Percentiles rank a stretch among this genome's conserved stretches.
Evolutionary conservation across 2,329 filamentous ascomycete species (phyloP).

Genomic region (Penicillium sp.): DNA sequence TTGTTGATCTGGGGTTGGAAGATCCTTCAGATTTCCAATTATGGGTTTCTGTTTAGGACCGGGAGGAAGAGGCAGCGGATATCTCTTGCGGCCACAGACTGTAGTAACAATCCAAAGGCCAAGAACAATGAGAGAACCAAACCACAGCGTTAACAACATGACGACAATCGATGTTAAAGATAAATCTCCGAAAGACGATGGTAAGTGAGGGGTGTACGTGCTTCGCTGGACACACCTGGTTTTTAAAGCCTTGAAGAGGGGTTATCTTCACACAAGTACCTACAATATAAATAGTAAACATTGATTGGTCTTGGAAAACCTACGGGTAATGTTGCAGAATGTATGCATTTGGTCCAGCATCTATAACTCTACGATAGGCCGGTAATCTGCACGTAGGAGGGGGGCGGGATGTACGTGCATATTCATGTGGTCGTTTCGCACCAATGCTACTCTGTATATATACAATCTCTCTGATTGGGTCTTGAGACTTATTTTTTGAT

Average conservation of each 20-base stretch:
- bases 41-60: slow-evolving; percentile 48
- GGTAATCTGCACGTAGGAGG: not conserved
- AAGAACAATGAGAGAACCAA: not conserved
- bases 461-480: not conserved
- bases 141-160: not conserved
- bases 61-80: slow-evolving; percentile 40
- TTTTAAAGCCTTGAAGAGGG: not conserved
- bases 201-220: not conserved
- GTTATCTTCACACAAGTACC: not conserved
- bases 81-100: not conserved
- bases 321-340: not conserved
- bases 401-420: not conserved
- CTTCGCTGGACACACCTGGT: not conserved
- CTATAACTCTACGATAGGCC: not conserved
- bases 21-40: slow-evolving; percentile 49
- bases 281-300: not conserved
- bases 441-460: too few relatives aligned
- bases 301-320: not conserved
- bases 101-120: not conserved
- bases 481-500: not conserved
- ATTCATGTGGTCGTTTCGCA: not conserved
- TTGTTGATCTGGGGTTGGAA: slow-evolving; percentile 39
- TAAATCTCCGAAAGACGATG: not conserved
- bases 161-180: not conserved
- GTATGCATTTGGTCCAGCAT: not conserved